These are phyloP conservation scores for Globisporangium nodosum DNA, from an alignment of 352 stramenopile genomes.

Conservation along the genomic window DNA sequence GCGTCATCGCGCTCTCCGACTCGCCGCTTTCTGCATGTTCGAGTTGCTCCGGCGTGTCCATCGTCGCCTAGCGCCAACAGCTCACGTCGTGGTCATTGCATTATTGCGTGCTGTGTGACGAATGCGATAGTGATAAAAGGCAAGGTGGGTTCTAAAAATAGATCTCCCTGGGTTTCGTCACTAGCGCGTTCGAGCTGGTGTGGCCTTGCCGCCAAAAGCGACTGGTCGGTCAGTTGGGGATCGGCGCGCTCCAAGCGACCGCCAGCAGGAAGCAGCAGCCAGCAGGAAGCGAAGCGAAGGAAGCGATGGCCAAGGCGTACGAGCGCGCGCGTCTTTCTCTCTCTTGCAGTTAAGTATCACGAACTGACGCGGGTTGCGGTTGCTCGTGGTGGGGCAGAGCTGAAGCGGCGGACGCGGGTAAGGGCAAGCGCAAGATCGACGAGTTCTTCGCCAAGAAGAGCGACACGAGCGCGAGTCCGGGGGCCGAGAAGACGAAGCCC, in stretches of 20 bases:
- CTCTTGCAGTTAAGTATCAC: not conserved
- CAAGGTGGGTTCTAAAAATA: not conserved
- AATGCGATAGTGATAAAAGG: not conserved
- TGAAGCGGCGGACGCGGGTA: constrained; percentile 29
- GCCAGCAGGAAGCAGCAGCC: not conserved
- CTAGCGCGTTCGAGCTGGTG: not conserved
- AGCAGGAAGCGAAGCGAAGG: not conserved
- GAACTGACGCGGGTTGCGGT: not conserved
- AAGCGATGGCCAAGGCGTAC: constrained; percentile 30
- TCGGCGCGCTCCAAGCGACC: not conserved
- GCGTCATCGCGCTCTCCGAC: too few species aligned
- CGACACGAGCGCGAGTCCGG: not conserved
- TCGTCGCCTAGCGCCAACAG: too few species aligned
- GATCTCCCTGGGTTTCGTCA: not conserved
- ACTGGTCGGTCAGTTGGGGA: not conserved
- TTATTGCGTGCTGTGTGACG: not conserved
- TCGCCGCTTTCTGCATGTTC: not conserved
- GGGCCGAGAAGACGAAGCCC: constrained; percentile 20
- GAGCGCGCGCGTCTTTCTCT: constrained; percentile 6
- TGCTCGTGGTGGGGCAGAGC: constrained; percentile 12
- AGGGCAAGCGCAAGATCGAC: constrained; percentile 40
- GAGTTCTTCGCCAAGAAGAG: constrained; percentile 18
- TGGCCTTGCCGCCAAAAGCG: not conserved
- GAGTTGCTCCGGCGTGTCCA: not conserved
- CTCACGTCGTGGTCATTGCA: too few species aligned